Evolutionary conservation across 2,329 filamentous ascomycete genomes (phyloP).

Genomic region (Dothidotthia symphoricarpi): DNA sequence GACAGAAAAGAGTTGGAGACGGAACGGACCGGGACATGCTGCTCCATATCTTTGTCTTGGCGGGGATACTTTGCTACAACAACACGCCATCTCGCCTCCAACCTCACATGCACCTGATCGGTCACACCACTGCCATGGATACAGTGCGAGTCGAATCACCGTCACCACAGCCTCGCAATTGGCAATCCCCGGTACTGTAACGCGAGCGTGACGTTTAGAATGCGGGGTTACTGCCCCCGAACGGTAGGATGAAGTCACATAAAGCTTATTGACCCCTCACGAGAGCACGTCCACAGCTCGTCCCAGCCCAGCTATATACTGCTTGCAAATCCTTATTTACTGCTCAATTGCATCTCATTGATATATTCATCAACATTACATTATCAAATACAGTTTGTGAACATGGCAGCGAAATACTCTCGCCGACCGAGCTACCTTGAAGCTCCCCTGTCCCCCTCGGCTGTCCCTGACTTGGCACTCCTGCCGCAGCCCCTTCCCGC

Average conservation of each 20-base stretch:
- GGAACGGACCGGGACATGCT: no score
- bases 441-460: conserved; percentile 31
- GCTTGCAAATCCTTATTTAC: background rate
- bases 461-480: conserved; percentile 34
- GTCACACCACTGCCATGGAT: conserved; percentile 20
- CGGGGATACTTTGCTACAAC: no score
- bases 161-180: conserved; percentile 8
- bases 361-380: conserved; percentile 6
- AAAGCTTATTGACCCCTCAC: conserved; percentile 38
- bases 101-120: conserved; percentile 20
- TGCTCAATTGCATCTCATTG: conserved; percentile 6
- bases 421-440: conserved; percentile 28
- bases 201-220: conserved; percentile 34
- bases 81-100: conserved; percentile 18
- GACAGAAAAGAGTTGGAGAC: no score
- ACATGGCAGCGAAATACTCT: conserved; percentile 30
- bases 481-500: conserved; percentile 32
- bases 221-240: conserved; percentile 22
- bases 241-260: conserved; percentile 37
- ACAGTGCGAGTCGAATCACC: conserved; percentile 14
- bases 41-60: no score
- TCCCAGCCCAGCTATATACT: conserved; percentile 8
- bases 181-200: conserved; percentile 13
- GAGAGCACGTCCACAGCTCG: conserved; percentile 23
- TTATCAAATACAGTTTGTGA: conserved; percentile 5